Base-by-base conservation (phyloP, 2,329 filamentous ascomycete species). In the Aspergillus aculeatus region DNA sequence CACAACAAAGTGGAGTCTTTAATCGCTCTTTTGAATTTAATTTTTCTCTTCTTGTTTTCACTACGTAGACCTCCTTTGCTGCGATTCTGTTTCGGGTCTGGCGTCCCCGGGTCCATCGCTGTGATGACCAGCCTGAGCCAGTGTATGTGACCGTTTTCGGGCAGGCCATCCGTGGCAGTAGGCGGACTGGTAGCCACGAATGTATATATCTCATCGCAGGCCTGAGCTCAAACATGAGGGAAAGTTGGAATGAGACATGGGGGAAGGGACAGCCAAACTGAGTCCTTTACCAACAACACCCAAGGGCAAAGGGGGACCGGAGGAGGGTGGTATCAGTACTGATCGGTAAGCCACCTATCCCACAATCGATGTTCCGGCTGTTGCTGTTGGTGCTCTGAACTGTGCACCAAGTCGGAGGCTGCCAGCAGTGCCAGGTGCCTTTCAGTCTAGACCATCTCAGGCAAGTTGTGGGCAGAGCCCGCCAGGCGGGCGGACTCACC, bases 201-300 rank as follows among this genome's bases (percentile, higher is more conserved):
- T 44, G n/a, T 44, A 44, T 44, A 29, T 29, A 7, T 19, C 38
- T 44, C 14, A 19, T 19, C 14, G 16, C 32, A 35, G 4, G 32
- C 11, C 11, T 35, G 32, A 16, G 11, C 11, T 12, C 10, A 12
- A 35, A 35, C 32, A 35, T 16, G 14, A 16, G 12, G 3, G 11
- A 35, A 16, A 12, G 32, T 6, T 35, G 32, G 32, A 50, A 23
- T 48, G 10, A 48, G 52, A 63, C 52, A 58, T 59, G 56, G 63
- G 62, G 63, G 59, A 53, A 57, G 44, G 44, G 29, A 11, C 14
- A 54, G 38, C 52, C 52, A 60, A 49, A 56, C 58, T 47, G 52
- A 41, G 26, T 50, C 57, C 31, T 50, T 56, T 38, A 50, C 54
- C 52, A 50, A 60, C 61, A 63, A 35, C 32, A 11, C 14, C 14